Evolutionary conservation across 2,329 filamentous ascomycete species (phyloP).

Genomic region (Phyllachora maydis): DNA sequence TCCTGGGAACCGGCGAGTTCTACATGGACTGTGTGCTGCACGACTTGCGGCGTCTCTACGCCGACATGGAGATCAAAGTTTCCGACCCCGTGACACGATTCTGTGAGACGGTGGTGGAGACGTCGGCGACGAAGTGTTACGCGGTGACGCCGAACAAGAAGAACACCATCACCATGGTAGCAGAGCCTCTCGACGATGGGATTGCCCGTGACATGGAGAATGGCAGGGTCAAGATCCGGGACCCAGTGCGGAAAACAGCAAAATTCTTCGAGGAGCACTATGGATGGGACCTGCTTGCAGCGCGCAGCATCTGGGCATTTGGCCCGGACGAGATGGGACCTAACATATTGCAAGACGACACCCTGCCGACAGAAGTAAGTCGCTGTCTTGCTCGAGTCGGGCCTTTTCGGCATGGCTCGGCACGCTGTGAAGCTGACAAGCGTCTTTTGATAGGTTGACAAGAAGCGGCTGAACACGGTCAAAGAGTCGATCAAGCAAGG

Average conservation of each 20-base stretch:
- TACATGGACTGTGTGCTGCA: constrained; percentile 99
- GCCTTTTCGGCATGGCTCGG: no score
- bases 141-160: constrained; percentile 97
- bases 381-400: constrained; percentile 4
- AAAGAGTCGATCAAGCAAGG: constrained; percentile 88
- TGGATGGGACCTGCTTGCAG: constrained; percentile 87
- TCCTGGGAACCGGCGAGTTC: constrained; percentile 90
- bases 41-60: constrained; percentile 80
- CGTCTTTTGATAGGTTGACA: constrained; percentile 45
- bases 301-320: constrained; percentile 95
- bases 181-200: constrained; percentile 84
- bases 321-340: constrained; percentile 87
- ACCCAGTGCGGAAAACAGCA: constrained; percentile 79
- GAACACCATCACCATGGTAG: constrained; percentile 98
- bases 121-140: constrained; percentile 94
- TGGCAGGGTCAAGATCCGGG: constrained; percentile 75
- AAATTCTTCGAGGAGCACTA: constrained; percentile 97
- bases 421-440: no score
- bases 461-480: constrained; percentile 69
- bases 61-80: constrained; percentile 98
- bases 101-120: constrained; percentile 94
- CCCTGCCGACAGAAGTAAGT: constrained; percentile 64
- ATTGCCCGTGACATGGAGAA: constrained; percentile 90
- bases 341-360: constrained; percentile 94
- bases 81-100: constrained; percentile 95